Percentiles rank a stretch among this genome's conserved stretches.
phyloP scores from a whole-genome alignment of 345 rosid species.

The Erodium maritimum region DNA sequence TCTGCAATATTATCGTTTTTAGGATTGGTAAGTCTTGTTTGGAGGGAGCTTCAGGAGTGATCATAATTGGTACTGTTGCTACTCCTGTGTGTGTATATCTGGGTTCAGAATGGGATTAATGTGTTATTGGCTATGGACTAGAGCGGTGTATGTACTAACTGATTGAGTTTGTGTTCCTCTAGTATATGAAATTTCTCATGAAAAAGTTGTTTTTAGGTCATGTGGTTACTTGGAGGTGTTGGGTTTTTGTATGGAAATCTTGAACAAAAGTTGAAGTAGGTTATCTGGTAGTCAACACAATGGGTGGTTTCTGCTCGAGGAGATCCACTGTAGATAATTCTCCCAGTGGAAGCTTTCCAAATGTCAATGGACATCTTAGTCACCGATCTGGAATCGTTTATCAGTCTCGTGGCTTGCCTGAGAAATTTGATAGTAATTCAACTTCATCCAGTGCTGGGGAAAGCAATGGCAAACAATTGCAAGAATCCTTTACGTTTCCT shows the following conservation, averaged over 20 bases:
- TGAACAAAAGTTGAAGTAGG: constrained; percentile 15
- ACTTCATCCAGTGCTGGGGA: constrained; percentile 34
- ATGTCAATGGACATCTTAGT: constrained; percentile 45
- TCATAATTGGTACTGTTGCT: too few relatives aligned
- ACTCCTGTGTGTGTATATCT: too few relatives aligned
- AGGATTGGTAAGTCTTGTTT: too few relatives aligned
- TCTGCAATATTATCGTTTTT: too few relatives aligned
- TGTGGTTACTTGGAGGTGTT: constrained; percentile 1
- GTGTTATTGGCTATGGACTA: too few relatives aligned
- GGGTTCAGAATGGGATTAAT: too few relatives aligned
- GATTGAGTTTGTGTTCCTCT: too few relatives aligned
- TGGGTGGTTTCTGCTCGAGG: constrained; percentile 99
- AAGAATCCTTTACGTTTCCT: constrained; percentile 45
- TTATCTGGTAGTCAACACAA: constrained; percentile 13
- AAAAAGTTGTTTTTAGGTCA: too few relatives aligned
- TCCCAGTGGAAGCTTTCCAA: constrained; percentile 71
- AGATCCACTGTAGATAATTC: constrained; percentile 85
- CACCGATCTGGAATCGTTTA: constrained; percentile 24
- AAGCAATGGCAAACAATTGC: constrained; percentile 30
- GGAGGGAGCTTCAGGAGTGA: too few relatives aligned
- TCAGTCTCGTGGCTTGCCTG: constrained; percentile 34
- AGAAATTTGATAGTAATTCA: constrained; percentile 24
- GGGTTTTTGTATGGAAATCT: constrained; percentile 28
- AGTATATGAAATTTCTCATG: too few relatives aligned
- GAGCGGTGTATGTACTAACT: too few relatives aligned